A percentile compares a stretch with the other conserved stretches of the same genome.
Evolutionary conservation across 176 grass and related monocot genomes (phyloP).

Genomic region (bread wheat (Triticum aestivum)): IWGSC_CS_RefSeq_v2.1 NC_057813.1:399548717-399549216

Average conservation of each 20-base stretch:
- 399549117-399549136: background rate
- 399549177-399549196: background rate
- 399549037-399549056: constrained; percentile 2
- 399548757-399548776: background rate
- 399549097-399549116: background rate
- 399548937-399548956: background rate
- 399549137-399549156: background rate
- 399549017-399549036: constrained; percentile 6
- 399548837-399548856: background rate
- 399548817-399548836: constrained; percentile 6
- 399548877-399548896: background rate
- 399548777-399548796: background rate
- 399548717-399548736: background rate
- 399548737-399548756: background rate
- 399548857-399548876: constrained; percentile 6
- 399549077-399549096: background rate
- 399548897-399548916: background rate
- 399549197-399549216: constrained; percentile 5
- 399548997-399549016: background rate
- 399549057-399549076: background rate
- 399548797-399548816: background rate
- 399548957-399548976: background rate
- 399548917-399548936: background rate
- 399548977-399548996: background rate
- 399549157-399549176: background rate